Base-by-base conservation (phyloP, 2,329 filamentous ascomycete genomes). In the Mycogone perniciosa region DNA sequence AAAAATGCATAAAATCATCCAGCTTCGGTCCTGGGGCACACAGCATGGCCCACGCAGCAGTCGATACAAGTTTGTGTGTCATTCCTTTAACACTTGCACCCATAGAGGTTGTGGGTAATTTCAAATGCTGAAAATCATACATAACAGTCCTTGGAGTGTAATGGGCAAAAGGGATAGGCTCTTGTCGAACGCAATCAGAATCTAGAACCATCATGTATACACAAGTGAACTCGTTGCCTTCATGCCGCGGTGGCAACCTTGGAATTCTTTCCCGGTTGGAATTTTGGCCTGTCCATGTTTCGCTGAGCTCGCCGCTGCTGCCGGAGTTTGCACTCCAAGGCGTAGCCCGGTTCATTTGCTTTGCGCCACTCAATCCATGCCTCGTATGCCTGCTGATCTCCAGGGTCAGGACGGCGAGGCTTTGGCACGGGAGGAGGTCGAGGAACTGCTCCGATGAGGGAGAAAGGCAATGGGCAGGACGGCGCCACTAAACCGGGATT, bases 331-430 rank as follows among this genome's bases (percentile, higher is more conserved):
- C 74, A 76, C 56, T 69, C 64, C 52, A 71, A 56, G 27, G 74
- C 73, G 56, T 76, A 76, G 2, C 71, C 72, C 5, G 74, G 74
- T 55, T 75, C 70, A 43, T 71, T 69, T 26, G 70, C 70, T 55
- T 76, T 76, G 50, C 72, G 69, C 69, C 69, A 74, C 59, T 76
- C 74, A 33, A 76, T 69, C 56, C 69, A 76, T 34, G 67, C 70
- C 60, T 76, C 74, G 57, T 76, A 76, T 52, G 66, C 64, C 52
- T 73, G 71, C 59, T 76, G 74, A 29, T 67, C 66, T 41, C 59
- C 51, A 9, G 74, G 60, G 52, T 75, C 62, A 42, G 71, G 72
- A 31, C 61, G 58, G 4, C 64, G 65, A 7, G 74, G 74, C 57
- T 76, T 76, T 4, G 62, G 64, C 37, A 67, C 67, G 8, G 61